Evolutionary conservation across 73 alveolate genomes (phyloP), one percentile per base, ranked within the genome.

Genomic region (Diophrys appendiculata): DNA sequence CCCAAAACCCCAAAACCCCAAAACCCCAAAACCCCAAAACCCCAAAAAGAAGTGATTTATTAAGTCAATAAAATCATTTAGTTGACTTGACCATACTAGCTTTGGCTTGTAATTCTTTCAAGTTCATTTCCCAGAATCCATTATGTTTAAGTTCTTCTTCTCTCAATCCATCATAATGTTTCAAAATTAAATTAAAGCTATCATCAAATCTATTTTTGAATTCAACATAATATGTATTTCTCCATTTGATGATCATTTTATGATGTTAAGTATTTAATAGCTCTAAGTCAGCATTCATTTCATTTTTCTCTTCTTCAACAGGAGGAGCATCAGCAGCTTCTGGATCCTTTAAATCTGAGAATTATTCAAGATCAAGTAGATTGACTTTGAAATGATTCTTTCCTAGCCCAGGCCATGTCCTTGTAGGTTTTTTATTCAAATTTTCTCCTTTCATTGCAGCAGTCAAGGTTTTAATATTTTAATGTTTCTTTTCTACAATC

Each of bases 321-420:
- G 23, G 13, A 13, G 52, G 33, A 1, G 64, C 68, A 11, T 70
- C 78, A 23, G 2, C 71, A 60, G 5, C 71, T 31, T 60, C 71
- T 43, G 26, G 55, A 30, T 28, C 27, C 24, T 35, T 25, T 22
- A 43, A 35, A 31, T 72, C 81, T n/a, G 71, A 13, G 26, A 33
- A 72, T 14, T 28, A 23, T 2, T 72, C 81, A 8, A 30, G 56
- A 52, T 72, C 53, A 3, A 72, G 34, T 5, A 55, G 64, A 65
- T 84, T 88, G 0, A 84, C 82, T 26, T 76, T 83, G 69, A 84
- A 84, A 11, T 72, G 69, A 43, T 71, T 68, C 0, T 82, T 87
- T 0, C 87, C 87, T 2, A 84, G 55, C 24, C 92, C 92, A 11
- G 79, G 79, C 92, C 92, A 84, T 68, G 64, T 77, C 29, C 92